These are phyloP conservation scores for Mycena galopus DNA, from an alignment of 768 basidiomycete species.

Conservation along the genomic window DNA sequence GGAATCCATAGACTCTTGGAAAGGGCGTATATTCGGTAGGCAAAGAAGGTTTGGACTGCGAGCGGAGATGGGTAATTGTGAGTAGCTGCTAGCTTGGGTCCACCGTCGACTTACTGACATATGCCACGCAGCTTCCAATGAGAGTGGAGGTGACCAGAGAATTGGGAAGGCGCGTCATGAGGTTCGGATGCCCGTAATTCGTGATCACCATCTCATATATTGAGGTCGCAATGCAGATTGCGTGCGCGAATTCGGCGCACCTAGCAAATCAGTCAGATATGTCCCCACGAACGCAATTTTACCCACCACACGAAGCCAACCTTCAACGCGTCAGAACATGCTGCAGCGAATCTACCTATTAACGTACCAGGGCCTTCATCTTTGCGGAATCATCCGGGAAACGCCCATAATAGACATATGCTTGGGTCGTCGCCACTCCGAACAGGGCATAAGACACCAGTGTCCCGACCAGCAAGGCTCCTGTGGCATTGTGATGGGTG, in stretches of 20 bases:
- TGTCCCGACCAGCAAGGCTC: constrained; percentile 6
- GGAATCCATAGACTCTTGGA: too few relatives aligned
- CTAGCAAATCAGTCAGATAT: neutral
- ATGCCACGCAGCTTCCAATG: neutral
- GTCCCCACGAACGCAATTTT: neutral
- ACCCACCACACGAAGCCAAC: constrained; percentile 10
- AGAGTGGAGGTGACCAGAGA: neutral
- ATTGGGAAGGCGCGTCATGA: neutral
- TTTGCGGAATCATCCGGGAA: neutral
- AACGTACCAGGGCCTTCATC: neutral
- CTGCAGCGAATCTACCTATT: too few relatives aligned
- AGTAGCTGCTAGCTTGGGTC: too few relatives aligned
- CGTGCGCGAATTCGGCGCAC: constrained; percentile 8
- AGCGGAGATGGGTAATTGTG: neutral
- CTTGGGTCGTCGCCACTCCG: neutral
- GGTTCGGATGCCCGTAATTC: constrained; percentile 12
- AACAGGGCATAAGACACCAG: constrained; percentile 6
- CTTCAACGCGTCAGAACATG: too few relatives aligned
- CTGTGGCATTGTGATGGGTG: neutral
- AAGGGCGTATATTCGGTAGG: too few relatives aligned
- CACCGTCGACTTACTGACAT: neutral
- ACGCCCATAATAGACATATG: neutral
- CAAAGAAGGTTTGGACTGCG: too few relatives aligned
- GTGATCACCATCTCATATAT: constrained; percentile 4
- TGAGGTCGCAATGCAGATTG: neutral